phyloP scores from a whole-genome alignment of 805 yeast species.

The Saturnispora hagleri region DNA sequence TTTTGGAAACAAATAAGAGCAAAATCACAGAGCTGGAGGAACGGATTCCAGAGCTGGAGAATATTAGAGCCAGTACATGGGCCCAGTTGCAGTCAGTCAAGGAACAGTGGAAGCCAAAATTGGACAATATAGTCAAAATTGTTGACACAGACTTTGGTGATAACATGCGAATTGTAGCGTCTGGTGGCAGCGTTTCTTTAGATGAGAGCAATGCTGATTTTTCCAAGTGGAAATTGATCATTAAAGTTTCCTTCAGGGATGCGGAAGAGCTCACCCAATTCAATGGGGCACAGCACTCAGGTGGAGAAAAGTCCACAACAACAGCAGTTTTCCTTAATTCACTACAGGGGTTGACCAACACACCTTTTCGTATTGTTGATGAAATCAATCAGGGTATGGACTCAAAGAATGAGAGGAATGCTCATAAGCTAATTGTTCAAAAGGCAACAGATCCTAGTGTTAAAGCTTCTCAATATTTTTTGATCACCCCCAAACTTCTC shows the following conservation, averaged over 20 bases:
- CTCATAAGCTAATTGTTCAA: constrained; percentile 77
- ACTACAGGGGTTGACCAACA: constrained; percentile 74
- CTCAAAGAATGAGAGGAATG: constrained; percentile 77
- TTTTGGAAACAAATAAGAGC: constrained; percentile 31
- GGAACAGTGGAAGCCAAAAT: constrained; percentile 50
- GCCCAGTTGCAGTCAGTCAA: constrained; percentile 25
- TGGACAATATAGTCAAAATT: constrained; percentile 40
- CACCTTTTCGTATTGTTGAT: constrained; percentile 93
- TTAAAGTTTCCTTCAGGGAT: constrained; percentile 79
- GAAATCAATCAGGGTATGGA: constrained; percentile 99
- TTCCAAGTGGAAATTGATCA: constrained; percentile 75
- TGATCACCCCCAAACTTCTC: constrained; percentile 86
- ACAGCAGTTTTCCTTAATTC: constrained; percentile 88
- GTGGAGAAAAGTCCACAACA: constrained; percentile 95
- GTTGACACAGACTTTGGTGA: constrained; percentile 59
- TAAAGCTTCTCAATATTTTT: constrained; percentile 63
- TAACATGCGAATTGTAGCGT: constrained; percentile 66
- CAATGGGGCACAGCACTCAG: constrained; percentile 87
- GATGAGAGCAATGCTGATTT: constrained; percentile 42
- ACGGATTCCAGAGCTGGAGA: constrained; percentile 30
- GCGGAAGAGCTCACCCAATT: constrained; percentile 58
- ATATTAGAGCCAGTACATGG: constrained; percentile 30
- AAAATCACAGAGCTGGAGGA: constrained; percentile 31
- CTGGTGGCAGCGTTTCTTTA: constrained; percentile 73
- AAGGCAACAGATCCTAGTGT: constrained; percentile 51